These are phyloP conservation scores for Jackrogersella minutella DNA, from an alignment of 495 filamentous ascomycete genomes.

Conservation along the genomic window DNA sequence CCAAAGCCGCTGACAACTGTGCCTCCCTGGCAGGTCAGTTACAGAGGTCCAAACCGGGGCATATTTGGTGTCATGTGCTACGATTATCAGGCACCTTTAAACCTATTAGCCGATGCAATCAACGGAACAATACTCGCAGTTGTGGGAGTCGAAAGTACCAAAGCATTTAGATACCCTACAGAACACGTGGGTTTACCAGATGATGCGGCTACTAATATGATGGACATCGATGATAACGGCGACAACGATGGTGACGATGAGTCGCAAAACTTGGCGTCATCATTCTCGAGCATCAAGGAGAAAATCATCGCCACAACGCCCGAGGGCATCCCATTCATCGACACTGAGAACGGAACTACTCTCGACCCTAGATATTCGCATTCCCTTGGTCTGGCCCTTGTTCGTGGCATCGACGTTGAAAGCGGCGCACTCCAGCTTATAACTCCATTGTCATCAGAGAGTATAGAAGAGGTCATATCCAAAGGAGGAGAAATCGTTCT, in stretches of 20 bases:
- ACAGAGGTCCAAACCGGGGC: slow-evolving; percentile 41
- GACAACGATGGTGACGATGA: too few relatives aligned
- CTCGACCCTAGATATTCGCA: slow-evolving; percentile 56
- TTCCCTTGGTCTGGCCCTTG: slow-evolving; percentile 59
- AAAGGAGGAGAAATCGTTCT: slow-evolving; percentile 56
- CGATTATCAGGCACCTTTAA: slow-evolving; percentile 52
- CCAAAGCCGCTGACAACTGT: slow-evolving; percentile 48
- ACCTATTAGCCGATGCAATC: slow-evolving; percentile 53
- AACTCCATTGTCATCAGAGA: slow-evolving; percentile 53
- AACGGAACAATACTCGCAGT: slow-evolving; percentile 55
- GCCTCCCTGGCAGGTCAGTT: slow-evolving; percentile 54
- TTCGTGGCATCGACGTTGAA: slow-evolving; percentile 62
- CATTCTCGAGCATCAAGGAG: slow-evolving; percentile 13
- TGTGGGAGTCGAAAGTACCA: slow-evolving; percentile 46
- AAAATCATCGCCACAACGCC: slow-evolving; percentile 22
- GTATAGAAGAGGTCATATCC: slow-evolving; percentile 41
- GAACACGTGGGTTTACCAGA: slow-evolving; percentile 10
- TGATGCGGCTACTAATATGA: slow-evolving; percentile 10
- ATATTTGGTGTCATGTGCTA: slow-evolving; percentile 56
- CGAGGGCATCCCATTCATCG: slow-evolving; percentile 53
- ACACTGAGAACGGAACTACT: slow-evolving; percentile 48
- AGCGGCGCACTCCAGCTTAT: slow-evolving; percentile 59
- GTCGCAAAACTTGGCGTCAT: background rate
- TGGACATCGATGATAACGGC: slow-evolving; percentile 31
- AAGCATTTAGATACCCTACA: slow-evolving; percentile 46